Evolutionary conservation across 2,329 filamentous ascomycete genomes (phyloP), one percentile per base, ranked within the genome.

Genomic region (Fusarium nygamai): DNA sequence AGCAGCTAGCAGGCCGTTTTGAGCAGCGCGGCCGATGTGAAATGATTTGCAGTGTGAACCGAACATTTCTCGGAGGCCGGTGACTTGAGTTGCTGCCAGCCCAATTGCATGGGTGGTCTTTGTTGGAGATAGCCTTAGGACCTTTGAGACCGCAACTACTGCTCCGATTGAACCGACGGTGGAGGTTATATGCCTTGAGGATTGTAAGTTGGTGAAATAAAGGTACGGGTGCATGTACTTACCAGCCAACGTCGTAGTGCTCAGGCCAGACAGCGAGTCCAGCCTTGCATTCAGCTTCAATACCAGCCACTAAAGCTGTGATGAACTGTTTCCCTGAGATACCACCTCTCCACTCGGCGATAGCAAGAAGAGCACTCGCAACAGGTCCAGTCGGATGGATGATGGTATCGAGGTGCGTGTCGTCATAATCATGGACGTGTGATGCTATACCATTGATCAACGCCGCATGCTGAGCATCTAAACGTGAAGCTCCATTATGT

Each of bases 381-480:
- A 65, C 63, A 4, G 63, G 63, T 12, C 58, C 63, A 6, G 63
- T 65, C 1, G 58, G 63, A 34, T 65, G 63, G 10, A 65, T 53
- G 2, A 64, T 64, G 1, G 62, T 53, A 6, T 63, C 57, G 19
- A 65, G 58, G 9, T 65, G 62, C 5, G 62, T 63, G 12, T 65
- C 62, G 2, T 65, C 62, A 27, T 62, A 65, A 8, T 62, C 62
- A 53, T 65, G 62, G 7, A 65, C 46, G 13, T 65, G 62, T 1
- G 62, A 62, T n/a, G 62, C 57, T 46, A 65, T 62, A 2, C 62
- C 58, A 12, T 65, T 65, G 24, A 65, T 46, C 4, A 63, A 17
- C 2, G 57, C 62, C 4, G 46, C 56, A 11, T 65, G 58, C 14
- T 65, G 62, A 7, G 39, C 46, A 53, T 65, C 62, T 24, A 20